Conservation (phyloP, 495 filamentous ascomycete genomes). For the Penicillium cosmopolitanum region DNA sequence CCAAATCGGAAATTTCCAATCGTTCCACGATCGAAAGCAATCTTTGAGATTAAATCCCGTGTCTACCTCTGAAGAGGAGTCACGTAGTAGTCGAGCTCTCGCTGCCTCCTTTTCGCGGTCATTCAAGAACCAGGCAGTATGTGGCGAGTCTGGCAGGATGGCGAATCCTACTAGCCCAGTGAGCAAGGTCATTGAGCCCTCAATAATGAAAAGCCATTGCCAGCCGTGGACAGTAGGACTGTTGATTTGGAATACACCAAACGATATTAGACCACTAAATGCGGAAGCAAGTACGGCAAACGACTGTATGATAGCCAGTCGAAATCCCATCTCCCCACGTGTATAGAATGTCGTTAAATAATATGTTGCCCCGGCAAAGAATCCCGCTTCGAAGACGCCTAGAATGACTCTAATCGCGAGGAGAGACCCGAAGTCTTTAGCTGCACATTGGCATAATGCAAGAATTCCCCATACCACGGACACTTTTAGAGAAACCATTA, state of each 20-base stretch:
- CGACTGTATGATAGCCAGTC: slow-evolving; percentile 73
- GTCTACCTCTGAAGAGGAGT: slow-evolving; percentile 33
- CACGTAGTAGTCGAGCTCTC: slow-evolving; percentile 29
- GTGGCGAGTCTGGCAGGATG: slow-evolving; percentile 63
- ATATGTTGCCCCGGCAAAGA: slow-evolving; percentile 63
- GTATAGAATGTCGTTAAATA: slow-evolving; percentile 60
- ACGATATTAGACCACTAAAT: slow-evolving; percentile 67
- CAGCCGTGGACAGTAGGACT: slow-evolving; percentile 55
- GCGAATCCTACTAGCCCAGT: slow-evolving; percentile 64
- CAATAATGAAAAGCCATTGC: slow-evolving; percentile 76
- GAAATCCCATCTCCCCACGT: slow-evolving; percentile 67
- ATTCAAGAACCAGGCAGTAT: slow-evolving; percentile 62
- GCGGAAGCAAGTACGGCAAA: slow-evolving; percentile 69
- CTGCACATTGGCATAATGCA: slow-evolving; percentile 44
- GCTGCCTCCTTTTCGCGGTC: slow-evolving; percentile 53
- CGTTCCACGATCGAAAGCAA: slow-evolving; percentile 35
- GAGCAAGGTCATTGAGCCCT: slow-evolving; percentile 63
- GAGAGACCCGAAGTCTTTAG: slow-evolving; percentile 58
- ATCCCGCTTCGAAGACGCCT: slow-evolving; percentile 65
- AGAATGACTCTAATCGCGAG: slow-evolving; percentile 46
- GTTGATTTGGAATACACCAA: slow-evolving; percentile 70
- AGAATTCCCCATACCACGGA: slow-evolving; percentile 51
- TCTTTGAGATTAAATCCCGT: slow-evolving; percentile 31
- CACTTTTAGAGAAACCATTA: slow-evolving; percentile 34
- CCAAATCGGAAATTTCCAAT: slow-evolving; percentile 42